Conservation (phyloP, 768 basidiomycete genomes). For the Mycena chlorophos region DNA sequence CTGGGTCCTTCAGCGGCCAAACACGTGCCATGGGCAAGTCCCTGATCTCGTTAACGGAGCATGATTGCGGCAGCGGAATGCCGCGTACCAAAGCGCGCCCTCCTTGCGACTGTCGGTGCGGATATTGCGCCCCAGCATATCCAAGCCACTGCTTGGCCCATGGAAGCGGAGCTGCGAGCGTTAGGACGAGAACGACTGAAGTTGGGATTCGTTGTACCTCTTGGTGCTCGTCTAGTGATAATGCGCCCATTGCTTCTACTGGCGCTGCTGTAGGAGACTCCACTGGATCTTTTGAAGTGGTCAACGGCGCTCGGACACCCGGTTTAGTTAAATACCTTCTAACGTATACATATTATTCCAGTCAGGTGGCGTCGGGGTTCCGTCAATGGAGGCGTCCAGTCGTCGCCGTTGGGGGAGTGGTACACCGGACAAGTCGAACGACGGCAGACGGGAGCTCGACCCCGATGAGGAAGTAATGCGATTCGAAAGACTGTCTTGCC, state of each 20-base stretch:
- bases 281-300: slow-evolving; percentile 35
- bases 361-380: slow-evolving; percentile 37
- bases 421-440: slow-evolving; percentile 30
- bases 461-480: slow-evolving; percentile 43
- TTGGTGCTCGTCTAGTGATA: slow-evolving; percentile 75
- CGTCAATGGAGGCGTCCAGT: slow-evolving; percentile 35
- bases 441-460: slow-evolving; percentile 25
- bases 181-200: slow-evolving; percentile 4
- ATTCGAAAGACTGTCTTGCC: slow-evolving; percentile 73
- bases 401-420: slow-evolving; percentile 51
- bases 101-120: slow-evolving; percentile 68
- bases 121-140: slow-evolving; percentile 65
- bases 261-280: slow-evolving; percentile 35
- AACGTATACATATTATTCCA: slow-evolving; percentile 66
- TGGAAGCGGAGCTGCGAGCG: slow-evolving; percentile 76
- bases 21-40: slow-evolving; percentile 72
- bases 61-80: slow-evolving; percentile 20
- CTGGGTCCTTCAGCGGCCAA: slow-evolving; percentile 59
- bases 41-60: slow-evolving; percentile 36
- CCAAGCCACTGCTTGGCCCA: slow-evolving; percentile 73
- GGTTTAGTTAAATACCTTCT: slow-evolving; percentile 30
- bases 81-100: slow-evolving; percentile 68
- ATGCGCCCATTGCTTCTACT: slow-evolving; percentile 61
- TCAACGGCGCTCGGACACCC: not conserved
- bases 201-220: slow-evolving; percentile 48